Evolutionary conservation across 139 green algal genomes (phyloP).

Genomic region (Haematococcus sp.): DNA sequence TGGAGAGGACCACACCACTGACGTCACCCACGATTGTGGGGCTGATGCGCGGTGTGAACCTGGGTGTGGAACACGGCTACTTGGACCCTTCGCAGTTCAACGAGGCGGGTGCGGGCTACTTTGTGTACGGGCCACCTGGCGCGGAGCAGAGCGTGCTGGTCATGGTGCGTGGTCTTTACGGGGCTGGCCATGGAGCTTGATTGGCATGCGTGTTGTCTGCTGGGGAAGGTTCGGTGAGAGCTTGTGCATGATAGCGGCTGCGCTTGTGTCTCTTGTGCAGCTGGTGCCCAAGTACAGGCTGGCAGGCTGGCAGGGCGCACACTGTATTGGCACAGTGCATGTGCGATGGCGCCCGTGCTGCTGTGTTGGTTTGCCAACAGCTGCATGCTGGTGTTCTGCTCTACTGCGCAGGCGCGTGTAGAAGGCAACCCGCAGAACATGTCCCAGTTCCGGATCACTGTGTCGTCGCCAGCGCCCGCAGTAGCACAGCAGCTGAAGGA

Average conservation of each 20-base stretch:
- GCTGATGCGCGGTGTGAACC: conserved; percentile 19
- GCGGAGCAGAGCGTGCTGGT: conserved; percentile 21
- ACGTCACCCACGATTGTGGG: not conserved
- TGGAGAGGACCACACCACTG: conserved; percentile 26
- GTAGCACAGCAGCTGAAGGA: conserved; percentile 30
- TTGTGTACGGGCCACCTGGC: conserved; percentile 19
- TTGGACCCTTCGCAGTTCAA: conserved; percentile 56
- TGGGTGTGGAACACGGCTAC: conserved; percentile 50
- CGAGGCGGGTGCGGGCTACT: conserved; percentile 48
- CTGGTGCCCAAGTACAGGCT: not conserved
- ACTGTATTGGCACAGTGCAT: not conserved
- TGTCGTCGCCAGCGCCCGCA: conserved; percentile 33
- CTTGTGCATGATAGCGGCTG: not conserved
- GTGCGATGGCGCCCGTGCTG: not conserved
- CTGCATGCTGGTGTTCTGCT: not conserved
- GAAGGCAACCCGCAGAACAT: conserved; percentile 73
- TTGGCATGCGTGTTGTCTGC: too few relatives aligned
- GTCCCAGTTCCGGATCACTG: conserved; percentile 71
- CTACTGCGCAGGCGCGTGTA: conserved; percentile 42
- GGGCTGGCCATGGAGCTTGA: not conserved
- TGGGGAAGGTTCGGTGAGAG: conserved; percentile 11
- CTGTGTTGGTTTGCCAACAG: not conserved
- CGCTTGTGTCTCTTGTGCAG: too few relatives aligned
- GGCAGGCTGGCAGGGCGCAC: too few relatives aligned
- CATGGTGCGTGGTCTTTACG: not conserved